Evolutionary conservation across 2,329 filamentous ascomycete genomes (phyloP), one percentile per base, ranked within the genome.

Genomic region (Neonectria coccinea): DNA sequence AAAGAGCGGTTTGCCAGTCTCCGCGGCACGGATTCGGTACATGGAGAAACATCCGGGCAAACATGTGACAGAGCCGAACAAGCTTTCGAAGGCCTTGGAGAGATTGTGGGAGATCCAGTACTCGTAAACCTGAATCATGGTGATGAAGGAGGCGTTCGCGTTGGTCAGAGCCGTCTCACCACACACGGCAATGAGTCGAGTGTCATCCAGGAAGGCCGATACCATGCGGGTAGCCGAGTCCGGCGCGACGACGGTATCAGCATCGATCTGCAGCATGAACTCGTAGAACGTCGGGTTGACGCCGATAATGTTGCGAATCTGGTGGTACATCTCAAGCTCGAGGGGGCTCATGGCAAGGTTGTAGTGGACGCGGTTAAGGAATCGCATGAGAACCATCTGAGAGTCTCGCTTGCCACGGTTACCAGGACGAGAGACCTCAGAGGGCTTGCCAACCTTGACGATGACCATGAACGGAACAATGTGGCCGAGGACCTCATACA

Each of bases 61-160:
- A 86, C 96, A 99, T 55, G 96, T 99, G 72, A 99, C 95, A 71
- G 93, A 97, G 62, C 95, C 96, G 77, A 99, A 99, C 74, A 99
- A 86, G 81, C 92, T 96, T 81, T 98, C 95, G 78, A 99, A 99
- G 12, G 95, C 96, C 83, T 99, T 98, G 72, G 92, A 91, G 72
- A 99, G 82, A 78, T 98, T 97, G 85, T 99, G 95, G 56, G 95
- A 98, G 75, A 99, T 99, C 84, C 94, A 99, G 86, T 99, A 99
- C 81, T 99, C 95, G 85, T 98, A 99, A 36, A 99, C 95, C 81
- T 99, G 96, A 78, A 99, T 99, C 95, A 98, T 98, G 56, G 96
- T 99, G 71, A 97, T 89, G 76, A 97, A 93, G 1, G 95, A 97
- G 7, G 91, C 87, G 79, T 97, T 97, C 65, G 94, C 92, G 77